Evolutionary conservation across 768 basidiomycete species (phyloP), one percentile per base, ranked within the genome.

Genomic region (Suillus placidus): DNA sequence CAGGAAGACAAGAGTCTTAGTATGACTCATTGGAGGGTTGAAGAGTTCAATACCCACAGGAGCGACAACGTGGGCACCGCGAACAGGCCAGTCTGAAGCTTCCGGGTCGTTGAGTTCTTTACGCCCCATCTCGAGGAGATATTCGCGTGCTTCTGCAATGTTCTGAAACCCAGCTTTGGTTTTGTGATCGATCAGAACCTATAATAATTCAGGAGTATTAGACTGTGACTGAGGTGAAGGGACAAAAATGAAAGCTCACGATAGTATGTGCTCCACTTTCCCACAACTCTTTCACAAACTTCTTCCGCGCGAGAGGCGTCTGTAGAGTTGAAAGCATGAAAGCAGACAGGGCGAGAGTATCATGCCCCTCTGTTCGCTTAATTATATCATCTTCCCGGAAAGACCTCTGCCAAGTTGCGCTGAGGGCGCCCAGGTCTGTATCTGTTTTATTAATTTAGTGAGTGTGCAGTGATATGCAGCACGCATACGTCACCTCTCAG

Each of bases 111-210:
- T 84, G n/a, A 79, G 64, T 74, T 89, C 89, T 71, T 83, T 84
- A 70, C 77, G 77, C 40, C 92, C 91, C 70, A 88, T 75, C 49
- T 81, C 79, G 37, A 98, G 81, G 6, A 98, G 78, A 66, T 87
- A 83, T 66, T 92, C 85, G 66, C 95, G 80, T 8, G 94, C 93
- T 71, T 90, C 87, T n/a, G 87, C 87, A 51, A 97, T 86, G 30
- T 81, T 80, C 70, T 88, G 84, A 74, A 97, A 99, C 1, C 95
- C 95, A 55, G 81, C 79, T 32, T 81, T 82, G 6, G 88, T 90
- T 54, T 86, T 89, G 64, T 95, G 90, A 75, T 99, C 97, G 66
- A 98, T 89, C 52, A 99, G 80, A 62, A 96, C 81, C 93, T 95
- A 69, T 42, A 14, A 34, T 55, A 54, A 68, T 26, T 60, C 51